These are phyloP conservation scores for Lachancea lanzarotensis DNA, from an alignment of 805 yeast species.

Conservation along the genomic window DNA sequence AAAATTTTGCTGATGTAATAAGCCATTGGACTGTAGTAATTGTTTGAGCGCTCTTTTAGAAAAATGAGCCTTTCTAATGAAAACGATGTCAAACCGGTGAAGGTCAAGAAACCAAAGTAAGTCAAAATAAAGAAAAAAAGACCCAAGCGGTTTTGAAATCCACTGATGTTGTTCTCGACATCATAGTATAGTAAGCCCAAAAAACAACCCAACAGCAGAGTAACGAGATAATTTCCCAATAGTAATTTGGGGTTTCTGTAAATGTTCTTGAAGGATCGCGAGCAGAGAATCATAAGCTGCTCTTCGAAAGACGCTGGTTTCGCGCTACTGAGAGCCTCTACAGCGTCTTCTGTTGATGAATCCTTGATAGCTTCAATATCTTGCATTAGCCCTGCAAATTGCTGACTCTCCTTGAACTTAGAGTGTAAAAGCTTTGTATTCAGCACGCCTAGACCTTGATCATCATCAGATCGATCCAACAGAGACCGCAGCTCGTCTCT, in stretches of 20 bases:
- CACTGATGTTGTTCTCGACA: slow-evolving; percentile 82
- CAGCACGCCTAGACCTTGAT: slow-evolving; percentile 12
- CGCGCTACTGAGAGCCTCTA: slow-evolving; percentile 5
- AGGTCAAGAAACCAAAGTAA: slow-evolving; percentile 87
- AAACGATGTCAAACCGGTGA: slow-evolving; percentile 87
- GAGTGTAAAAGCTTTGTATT: slow-evolving; percentile 23
- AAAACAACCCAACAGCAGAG: slow-evolving; percentile 70
- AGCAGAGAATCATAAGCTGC: slow-evolving; percentile 70
- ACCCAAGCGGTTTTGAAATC: slow-evolving; percentile 93
- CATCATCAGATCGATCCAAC: slow-evolving; percentile 12
- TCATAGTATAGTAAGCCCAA: slow-evolving; percentile 83
- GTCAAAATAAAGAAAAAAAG: slow-evolving; percentile 86
- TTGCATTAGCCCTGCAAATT: slow-evolving; percentile 25
- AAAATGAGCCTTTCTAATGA: slow-evolving; percentile 84
- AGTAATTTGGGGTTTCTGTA: slow-evolving; percentile 90
- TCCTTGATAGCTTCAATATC: slow-evolving; percentile 28
- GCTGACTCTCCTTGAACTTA: slow-evolving; percentile 31
- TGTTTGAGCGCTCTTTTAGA: slow-evolving; percentile 88
- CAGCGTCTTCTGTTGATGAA: slow-evolving; percentile 8
- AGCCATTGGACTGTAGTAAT: slow-evolving; percentile 82
- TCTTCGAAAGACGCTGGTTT: slow-evolving; percentile 46
- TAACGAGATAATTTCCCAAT: slow-evolving; percentile 73
- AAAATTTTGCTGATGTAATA: slow-evolving; percentile 79
- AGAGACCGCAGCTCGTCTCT: slow-evolving; percentile 54
- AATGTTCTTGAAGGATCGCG: slow-evolving; percentile 84